Base-by-base conservation (phyloP, 257 asterid species). In the Solanum megistacrolobum region DNA sequence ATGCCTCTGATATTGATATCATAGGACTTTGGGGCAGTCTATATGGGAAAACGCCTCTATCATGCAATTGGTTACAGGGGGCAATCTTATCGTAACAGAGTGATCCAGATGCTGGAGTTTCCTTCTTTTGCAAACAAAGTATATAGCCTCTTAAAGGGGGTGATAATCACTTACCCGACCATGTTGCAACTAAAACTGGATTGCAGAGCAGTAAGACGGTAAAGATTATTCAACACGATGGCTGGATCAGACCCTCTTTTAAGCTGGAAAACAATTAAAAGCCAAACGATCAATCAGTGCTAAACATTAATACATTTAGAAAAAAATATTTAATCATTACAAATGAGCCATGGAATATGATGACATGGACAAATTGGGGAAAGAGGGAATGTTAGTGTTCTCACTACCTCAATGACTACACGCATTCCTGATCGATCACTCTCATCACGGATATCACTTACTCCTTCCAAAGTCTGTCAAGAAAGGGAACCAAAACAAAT, bases 341-440 rank as follows among this genome's bases (percentile, higher is more conserved):
- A 41, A 60, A 41, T 41, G 72, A 88, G 73, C 69, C 79, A 65
- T 65, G 39, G 39, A 43, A 79, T 79, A 43, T 46, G 18, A 79
- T 43, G 25, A 29, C 25, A 81, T 81, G 36, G 85, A 81, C 20
- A 81, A 81, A 81, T 29, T 16, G 36, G 69, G 18, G 39, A 31
- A 81, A 81, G 39, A 18, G 39, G 75, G 58, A 83, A 27, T 83
- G 83, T 21, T 88, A 86, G 66, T n/a, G 84, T 87, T 34, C 86
- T 83, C 73, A 66, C 87, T 94, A 96, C 99, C 99, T 97, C 99
- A 89, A 97, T 94, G 89, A 97, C 99, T 82, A 97, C 86, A 25
- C 99, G 99, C 99, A 97, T 96, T 65, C 99, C 99, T 73, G 95
- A 91, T 86, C 99, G 96, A 90, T 97, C 99, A 93, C 99, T 97